Evolutionary conservation across 345 rosid species (phyloP).

Genomic region (Trapa bicornis): DNA sequence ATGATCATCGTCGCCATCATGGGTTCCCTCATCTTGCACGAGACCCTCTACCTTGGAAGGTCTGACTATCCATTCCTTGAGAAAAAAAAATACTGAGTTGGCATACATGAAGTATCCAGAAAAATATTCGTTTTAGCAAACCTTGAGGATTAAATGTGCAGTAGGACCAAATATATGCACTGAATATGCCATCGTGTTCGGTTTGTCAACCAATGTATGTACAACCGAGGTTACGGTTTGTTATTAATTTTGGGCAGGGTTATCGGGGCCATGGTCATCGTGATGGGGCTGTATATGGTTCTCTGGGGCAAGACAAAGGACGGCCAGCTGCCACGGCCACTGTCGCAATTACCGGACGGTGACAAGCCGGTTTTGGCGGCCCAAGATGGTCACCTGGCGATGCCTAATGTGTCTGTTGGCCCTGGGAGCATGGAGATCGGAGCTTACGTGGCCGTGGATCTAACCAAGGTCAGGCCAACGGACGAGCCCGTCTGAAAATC

Average conservation of each 20-base stretch:
- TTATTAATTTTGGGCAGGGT: neutral
- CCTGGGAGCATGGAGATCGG: constrained; percentile 4
- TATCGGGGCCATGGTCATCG: constrained; percentile 51
- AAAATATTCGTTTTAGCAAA: no score
- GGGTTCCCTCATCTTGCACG: constrained; percentile 43
- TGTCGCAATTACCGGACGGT: neutral
- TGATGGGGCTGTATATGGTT: constrained; percentile 53
- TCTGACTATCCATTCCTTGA: neutral
- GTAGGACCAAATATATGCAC: no score
- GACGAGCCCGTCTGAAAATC: constrained; percentile 7
- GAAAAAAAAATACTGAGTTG: no score
- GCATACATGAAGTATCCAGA: no score
- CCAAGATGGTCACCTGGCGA: neutral
- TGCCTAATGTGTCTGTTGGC: neutral
- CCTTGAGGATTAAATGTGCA: no score
- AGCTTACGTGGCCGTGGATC: constrained; percentile 7
- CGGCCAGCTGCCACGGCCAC: constrained; percentile 5
- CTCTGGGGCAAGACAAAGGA: constrained; percentile 78
- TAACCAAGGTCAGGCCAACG: constrained; percentile 4
- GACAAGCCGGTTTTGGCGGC: constrained; percentile 1
- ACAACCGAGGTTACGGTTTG: no score
- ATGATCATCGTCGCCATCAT: constrained; percentile 51
- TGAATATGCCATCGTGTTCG: no score
- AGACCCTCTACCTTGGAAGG: constrained; percentile 41
- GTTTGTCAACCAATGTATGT: no score